Conservation (phyloP, 768 basidiomycete species). For the Daedalea quercina region DNA sequence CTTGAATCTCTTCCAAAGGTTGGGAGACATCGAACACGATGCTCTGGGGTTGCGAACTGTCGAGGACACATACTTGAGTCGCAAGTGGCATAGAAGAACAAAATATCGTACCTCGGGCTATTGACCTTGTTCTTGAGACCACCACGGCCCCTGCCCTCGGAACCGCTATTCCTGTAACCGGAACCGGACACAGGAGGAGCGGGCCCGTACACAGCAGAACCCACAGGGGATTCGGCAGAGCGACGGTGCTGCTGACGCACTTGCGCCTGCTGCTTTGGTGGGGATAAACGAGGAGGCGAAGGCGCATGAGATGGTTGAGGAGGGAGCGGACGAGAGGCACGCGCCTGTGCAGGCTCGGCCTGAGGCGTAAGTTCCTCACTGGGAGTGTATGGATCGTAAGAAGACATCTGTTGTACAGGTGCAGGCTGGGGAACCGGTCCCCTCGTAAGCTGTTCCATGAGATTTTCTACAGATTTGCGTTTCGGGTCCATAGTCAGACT, state of each 20-base stretch:
- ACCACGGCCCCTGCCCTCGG: conserved; percentile 32
- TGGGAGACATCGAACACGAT: conserved; percentile 75
- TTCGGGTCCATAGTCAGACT: conserved; percentile 45
- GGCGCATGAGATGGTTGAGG: conserved; percentile 41
- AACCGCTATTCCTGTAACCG: conserved; percentile 26
- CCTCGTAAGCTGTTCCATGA: conserved; percentile 67
- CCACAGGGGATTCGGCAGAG: conserved; percentile 43
- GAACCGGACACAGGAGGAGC: conserved; percentile 45
- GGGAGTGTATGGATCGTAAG: conserved; percentile 25
- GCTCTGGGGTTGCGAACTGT: conserved; percentile 56
- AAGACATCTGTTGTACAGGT: conserved; percentile 16
- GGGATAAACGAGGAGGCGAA: conserved; percentile 56
- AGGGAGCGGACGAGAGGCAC: conserved; percentile 56
- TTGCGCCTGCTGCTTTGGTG: conserved; percentile 54
- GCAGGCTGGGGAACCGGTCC: conserved; percentile 27
- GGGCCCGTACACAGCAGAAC: conserved; percentile 29
- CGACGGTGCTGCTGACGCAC: conserved; percentile 37
- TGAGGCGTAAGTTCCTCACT: conserved; percentile 24
- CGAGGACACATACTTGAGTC: neutral
- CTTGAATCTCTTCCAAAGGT: conserved; percentile 66
- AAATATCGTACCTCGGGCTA: conserved; percentile 47
- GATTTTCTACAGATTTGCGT: conserved; percentile 77
- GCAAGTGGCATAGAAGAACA: neutral
- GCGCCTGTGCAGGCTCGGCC: conserved; percentile 32
- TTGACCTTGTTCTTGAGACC: conserved; percentile 38